Evolutionary conservation across 169 alveolate species (phyloP).

Genomic region (Perkinsus marinus): DNA sequence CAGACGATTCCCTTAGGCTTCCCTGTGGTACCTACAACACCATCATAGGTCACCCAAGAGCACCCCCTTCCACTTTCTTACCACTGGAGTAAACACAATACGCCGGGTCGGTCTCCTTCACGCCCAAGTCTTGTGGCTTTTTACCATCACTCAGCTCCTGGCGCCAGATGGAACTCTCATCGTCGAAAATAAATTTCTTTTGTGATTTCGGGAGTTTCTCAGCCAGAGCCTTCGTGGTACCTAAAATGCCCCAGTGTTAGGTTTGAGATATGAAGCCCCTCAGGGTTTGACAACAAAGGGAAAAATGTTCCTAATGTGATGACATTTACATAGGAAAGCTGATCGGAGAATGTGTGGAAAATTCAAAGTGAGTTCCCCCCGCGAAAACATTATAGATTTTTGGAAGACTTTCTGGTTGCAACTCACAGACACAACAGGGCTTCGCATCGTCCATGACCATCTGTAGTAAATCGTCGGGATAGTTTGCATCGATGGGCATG

Average conservation of each 20-base stretch:
- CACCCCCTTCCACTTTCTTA: neutral
- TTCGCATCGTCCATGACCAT: neutral
- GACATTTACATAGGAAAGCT: too few relatives aligned
- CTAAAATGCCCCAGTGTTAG: neutral
- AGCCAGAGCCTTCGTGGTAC: neutral
- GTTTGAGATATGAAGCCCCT: too few relatives aligned
- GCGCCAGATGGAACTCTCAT: neutral
- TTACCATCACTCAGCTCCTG: neutral
- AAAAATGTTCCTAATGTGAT: too few relatives aligned
- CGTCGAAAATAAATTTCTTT: neutral
- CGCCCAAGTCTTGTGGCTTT: neutral
- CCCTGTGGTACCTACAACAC: neutral
- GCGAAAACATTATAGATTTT: too few relatives aligned
- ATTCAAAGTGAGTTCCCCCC: too few relatives aligned
- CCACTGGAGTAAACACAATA: neutral
- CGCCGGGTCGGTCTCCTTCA: neutral
- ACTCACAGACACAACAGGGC: neutral
- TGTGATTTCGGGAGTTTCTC: neutral
- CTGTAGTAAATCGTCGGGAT: neutral
- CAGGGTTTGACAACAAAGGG: too few relatives aligned
- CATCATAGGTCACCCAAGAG: neutral
- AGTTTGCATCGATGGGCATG: neutral
- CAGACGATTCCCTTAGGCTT: neutral
- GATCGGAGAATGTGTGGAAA: too few relatives aligned
- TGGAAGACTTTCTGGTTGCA: too few relatives aligned